These are phyloP conservation scores for Podaxis pistillaris DNA, from an alignment of 768 basidiomycete genomes.

Conservation along the genomic window DNA sequence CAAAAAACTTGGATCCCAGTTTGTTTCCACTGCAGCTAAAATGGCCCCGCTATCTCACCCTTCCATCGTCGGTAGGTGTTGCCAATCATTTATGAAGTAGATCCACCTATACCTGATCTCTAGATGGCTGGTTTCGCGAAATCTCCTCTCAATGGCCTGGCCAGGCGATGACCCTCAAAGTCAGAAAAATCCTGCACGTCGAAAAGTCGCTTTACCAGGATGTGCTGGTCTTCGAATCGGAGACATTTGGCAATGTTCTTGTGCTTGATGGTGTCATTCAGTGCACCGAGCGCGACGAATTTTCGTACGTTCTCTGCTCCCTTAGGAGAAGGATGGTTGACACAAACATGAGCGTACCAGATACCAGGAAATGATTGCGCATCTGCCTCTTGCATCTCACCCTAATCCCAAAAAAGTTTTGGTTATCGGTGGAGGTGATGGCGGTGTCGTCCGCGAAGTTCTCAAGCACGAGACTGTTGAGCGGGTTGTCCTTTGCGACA, in stretches of 20 bases:
- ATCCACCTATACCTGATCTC: neutral
- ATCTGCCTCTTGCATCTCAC: conserved; percentile 93
- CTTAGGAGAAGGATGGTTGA: neutral
- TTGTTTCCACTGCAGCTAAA: conserved; percentile 3
- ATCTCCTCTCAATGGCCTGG: conserved; percentile 96
- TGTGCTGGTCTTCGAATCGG: conserved; percentile 95
- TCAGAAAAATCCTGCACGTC: conserved; percentile 91
- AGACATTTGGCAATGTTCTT: conserved; percentile 96
- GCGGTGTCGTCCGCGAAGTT: conserved; percentile 96
- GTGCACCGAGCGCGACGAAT: conserved; percentile 97
- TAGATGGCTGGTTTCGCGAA: conserved; percentile 95
- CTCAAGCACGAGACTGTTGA: conserved; percentile 92
- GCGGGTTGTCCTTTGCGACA: conserved; percentile 93
- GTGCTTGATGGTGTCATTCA: conserved; percentile 95
- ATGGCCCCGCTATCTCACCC: conserved; percentile 61
- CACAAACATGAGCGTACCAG: conserved; percentile 35
- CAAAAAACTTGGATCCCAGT: neutral
- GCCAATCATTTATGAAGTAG: neutral
- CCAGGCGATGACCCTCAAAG: conserved; percentile 95
- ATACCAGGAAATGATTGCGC: conserved; percentile 99
- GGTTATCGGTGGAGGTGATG: conserved; percentile 98
- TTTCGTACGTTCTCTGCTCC: conserved; percentile 64
- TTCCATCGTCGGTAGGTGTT: conserved; percentile 45
- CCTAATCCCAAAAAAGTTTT: conserved; percentile 95
- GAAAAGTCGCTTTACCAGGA: conserved; percentile 96